Evolutionary conservation across 2,329 filamentous ascomycete species (phyloP).

Genomic region (Aspergillus sp.): DNA sequence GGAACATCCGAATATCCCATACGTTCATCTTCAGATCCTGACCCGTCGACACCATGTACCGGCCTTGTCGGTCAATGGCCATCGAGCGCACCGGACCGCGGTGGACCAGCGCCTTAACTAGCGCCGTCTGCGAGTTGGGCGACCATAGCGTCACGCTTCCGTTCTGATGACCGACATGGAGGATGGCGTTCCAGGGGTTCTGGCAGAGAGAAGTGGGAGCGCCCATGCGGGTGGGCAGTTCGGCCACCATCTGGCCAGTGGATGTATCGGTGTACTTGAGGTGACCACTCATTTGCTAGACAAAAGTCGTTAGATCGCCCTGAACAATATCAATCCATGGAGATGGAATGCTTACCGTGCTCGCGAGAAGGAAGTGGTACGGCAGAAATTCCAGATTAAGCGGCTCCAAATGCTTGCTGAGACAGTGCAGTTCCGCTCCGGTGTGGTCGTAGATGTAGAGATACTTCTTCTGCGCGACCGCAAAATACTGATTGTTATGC

Average conservation of each 20-base stretch:
- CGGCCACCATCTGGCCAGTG: conserved; percentile 83
- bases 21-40: conserved; percentile 91
- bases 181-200: conserved; percentile 87
- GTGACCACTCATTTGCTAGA: conserved; percentile 72
- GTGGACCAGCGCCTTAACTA: conserved; percentile 90
- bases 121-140: conserved; percentile 78
- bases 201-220: conserved; percentile 80
- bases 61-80: conserved; percentile 82
- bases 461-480: conserved; percentile 92
- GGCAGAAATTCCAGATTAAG: conserved; percentile 93
- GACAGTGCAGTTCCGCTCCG: conserved; percentile 87
- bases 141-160: conserved; percentile 95
- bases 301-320: background rate
- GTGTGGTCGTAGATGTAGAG: conserved; percentile 94
- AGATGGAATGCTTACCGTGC: conserved; percentile 60
- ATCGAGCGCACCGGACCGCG: conserved; percentile 82
- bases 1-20: conserved; percentile 94
- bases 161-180: conserved; percentile 93
- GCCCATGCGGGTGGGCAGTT: conserved; percentile 81
- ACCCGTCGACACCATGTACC: conserved; percentile 92
- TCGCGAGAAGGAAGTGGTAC: conserved; percentile 91
- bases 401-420: conserved; percentile 87
- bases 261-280: conserved; percentile 95
- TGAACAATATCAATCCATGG: background rate
- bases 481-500: conserved; percentile 91